Evolutionary conservation across 1,284 basidiomycete species (phyloP), one percentile per base, ranked within the genome.

Genomic region (Microstroma glucosiphilum): DNA sequence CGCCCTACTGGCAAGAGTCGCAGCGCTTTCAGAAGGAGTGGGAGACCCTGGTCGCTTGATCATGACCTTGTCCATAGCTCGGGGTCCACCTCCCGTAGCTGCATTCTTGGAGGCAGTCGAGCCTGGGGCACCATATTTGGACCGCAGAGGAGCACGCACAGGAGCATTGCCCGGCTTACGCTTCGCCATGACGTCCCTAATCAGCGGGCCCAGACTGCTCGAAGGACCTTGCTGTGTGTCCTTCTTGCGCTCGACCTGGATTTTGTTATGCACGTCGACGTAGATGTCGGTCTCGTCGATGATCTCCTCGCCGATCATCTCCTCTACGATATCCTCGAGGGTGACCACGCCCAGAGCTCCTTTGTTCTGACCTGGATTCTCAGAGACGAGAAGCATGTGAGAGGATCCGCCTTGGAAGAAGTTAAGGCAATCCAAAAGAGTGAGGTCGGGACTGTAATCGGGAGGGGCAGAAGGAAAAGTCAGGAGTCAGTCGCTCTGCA

Each of bases 401-500:
- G 92, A 91, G 57, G 92, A 87, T 7, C 94, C 94, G 1, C 92
- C 94, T 84, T 97, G 94, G 84, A 78, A 78, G 67, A 73, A 82
- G 63, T 81, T 82, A 60, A 80, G 74, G 25, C 72, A 81, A 61
- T 82, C 82, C 8, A 82, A 73, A n/a, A 82, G 72, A n/a, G 80
- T 91, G 69, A 92, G 91, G 21, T 87, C 85, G 1, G 91, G 89
- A 57, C 68, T 37, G 9, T 4, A 4, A 9, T 37, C 30, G 30
- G 4, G 30, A 9, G 30, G 4, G 9, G 3, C 30, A 37, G 30
- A 9, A 37, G 30, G 9, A 37, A 37, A 9, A 37, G 30, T 37
- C 30, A 37, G 30, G 4, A 37, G 3, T 37, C 30, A 37, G 9
- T 37, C 30, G 30, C 30, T 37, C 30, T 37, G 4, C 9, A 4